Base-by-base conservation (phyloP, 495 filamentous ascomycete genomes). In the Talaromyces wortmannii region DNA sequence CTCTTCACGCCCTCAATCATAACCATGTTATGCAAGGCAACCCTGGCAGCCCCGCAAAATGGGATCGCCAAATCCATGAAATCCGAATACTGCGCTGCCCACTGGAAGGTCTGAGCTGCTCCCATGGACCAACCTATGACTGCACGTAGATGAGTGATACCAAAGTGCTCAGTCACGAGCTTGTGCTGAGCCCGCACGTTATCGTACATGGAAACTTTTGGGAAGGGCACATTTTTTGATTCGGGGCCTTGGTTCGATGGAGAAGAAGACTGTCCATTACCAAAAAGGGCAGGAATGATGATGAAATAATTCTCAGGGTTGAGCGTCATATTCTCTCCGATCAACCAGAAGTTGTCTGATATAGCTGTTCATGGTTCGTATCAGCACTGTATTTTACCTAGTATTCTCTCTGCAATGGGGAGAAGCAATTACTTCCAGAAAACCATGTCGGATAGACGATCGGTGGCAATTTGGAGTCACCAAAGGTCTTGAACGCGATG, bases 51-150 rank as follows among this genome's bases (percentile, higher is more conserved):
- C 12, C 83, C 82, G 62, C 87, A 89, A 54, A 90, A 87, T 0
- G 87, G 87, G 2, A 85, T 74, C 0, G 74, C 73, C 13, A 86
- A 55, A 52, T 89, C 84, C 75, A 84, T 81, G 60, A 89, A 87
- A 15, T 83, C 82, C 0, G 87, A 86, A 62, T 83, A 90, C 60
- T 84, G 83, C 0, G 83, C 85, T 12, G 80, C 83, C 87, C 86
- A 90, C 59, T 89, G 83, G 57, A 76, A 86, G 2, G 78, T 81
- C 60, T 89, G 85, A 0, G 75, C 83, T 2, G 77, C 85, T 6
- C 85, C 86, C 86, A 90, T 87, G 18, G 78, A 83, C 83, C 84
- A 88, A 5, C 86, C 86, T 0, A 87, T 45, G 3, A 90, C 84
- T 12, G 83, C 83, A 17, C 74, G 71, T 1, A 83, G 67, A 67